These are phyloP conservation scores for Heterobasidion occidentale DNA, from an alignment of 1,284 basidiomycete species.

Conservation along the genomic window DNA sequence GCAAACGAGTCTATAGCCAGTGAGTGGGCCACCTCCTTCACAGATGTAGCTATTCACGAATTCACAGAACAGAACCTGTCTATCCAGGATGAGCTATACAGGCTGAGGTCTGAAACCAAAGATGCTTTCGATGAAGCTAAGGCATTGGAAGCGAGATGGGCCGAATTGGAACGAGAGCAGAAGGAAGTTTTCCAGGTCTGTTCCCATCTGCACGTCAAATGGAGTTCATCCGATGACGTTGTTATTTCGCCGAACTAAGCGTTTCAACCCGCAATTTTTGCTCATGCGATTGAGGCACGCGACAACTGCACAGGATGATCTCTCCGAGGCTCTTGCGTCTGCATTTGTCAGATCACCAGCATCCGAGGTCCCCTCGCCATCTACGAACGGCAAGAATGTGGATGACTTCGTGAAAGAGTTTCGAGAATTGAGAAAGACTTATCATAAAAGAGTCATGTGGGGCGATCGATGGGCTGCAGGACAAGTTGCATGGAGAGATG, in stretches of 20 bases:
- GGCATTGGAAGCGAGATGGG: slow-evolving; percentile 72
- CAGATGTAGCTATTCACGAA: not conserved
- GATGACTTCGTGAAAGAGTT: slow-evolving; percentile 87
- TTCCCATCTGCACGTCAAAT: slow-evolving; percentile 2
- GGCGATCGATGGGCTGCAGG: slow-evolving; percentile 79
- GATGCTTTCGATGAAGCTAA: slow-evolving; percentile 82
- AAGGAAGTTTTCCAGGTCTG: slow-evolving; percentile 79
- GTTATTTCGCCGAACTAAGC: slow-evolving; percentile 33
- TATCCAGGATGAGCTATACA: slow-evolving; percentile 66
- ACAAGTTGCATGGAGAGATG: slow-evolving; percentile 75
- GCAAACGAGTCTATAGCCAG: slow-evolving; percentile 83
- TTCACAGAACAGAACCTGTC: slow-evolving; percentile 63
- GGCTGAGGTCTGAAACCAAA: slow-evolving; percentile 71
- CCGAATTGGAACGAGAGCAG: slow-evolving; percentile 80
- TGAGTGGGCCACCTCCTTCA: slow-evolving; percentile 31
- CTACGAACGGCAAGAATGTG: slow-evolving; percentile 51
- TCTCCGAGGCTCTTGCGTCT: slow-evolving; percentile 75
- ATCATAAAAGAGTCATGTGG: slow-evolving; percentile 88
- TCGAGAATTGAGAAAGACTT: slow-evolving; percentile 76
- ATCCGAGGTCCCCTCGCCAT: slow-evolving; percentile 22
- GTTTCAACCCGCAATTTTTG: slow-evolving; percentile 79
- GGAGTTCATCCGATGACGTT: no score
- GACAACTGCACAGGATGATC: slow-evolving; percentile 81
- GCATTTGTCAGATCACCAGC: slow-evolving; percentile 63
- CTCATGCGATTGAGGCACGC: slow-evolving; percentile 81